Evolutionary conservation across 1,139 yeast species (phyloP), one percentile per base, ranked within the genome.

Genomic region (Taphrina sp.): DNA sequence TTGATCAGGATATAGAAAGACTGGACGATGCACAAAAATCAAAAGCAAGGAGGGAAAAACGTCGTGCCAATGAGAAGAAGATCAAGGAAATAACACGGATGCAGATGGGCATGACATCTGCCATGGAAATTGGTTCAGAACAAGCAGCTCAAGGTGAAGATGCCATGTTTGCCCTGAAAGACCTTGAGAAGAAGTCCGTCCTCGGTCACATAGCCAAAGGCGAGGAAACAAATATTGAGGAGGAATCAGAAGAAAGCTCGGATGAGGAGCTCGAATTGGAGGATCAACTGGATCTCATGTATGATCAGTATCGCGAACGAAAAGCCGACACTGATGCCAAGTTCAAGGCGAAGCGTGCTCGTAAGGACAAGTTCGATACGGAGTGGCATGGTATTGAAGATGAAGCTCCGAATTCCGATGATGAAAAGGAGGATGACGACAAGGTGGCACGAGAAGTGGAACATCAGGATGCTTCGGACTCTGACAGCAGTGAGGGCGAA

Each of bases 41-140:
- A 63, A 80, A 80, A 63, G 72, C 72, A 52, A 90, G 84, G 70
- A 81, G 96, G 66, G 90, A 83, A 62, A 87, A 83, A 71, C 82
- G 95, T 70, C 81, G 77, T 63, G 79, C 80, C 52, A 90, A 92
- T 67, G 96, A 90, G 70, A 65, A 71, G 62, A 89, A 88, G 67
- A 96, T 88, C 68, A 87, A 86, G 69, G 97, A 90, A 68, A 81
- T 92, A 57, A 78, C 79, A 56, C 80, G 97, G 72, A 83, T 89
- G 85, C 97, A 92, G 72, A 85, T 92, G 94, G 88, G 87, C 68
- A 90, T 92, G 96, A 75, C 86, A 60, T 86, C 96, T 2, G 96
- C 95, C 66, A 81, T 80, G 76, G 95, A 88, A 66, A 82, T 92
- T 62, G 97, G 97, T 76, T 76, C 88, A 46, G 98, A 92, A 69